phyloP scores from a whole-genome alignment of 176 grass and related monocot genomes.

The Carex pumila region DNA sequence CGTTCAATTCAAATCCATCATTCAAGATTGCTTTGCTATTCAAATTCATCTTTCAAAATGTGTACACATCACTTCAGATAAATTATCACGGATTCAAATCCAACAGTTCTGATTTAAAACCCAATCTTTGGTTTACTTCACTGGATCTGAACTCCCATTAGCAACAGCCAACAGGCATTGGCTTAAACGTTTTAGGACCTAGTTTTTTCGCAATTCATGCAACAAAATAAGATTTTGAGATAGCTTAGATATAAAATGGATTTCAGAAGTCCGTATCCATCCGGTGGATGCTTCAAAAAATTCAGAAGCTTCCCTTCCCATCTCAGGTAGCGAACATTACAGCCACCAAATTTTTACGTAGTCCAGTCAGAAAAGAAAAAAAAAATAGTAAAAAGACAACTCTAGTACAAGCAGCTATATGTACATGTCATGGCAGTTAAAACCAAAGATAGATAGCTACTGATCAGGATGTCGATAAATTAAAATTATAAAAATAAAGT shows the following conservation, averaged over 20 bases:
- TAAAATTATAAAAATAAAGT: slow-evolving; percentile 16
- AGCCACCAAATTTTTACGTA: slow-evolving; percentile 4
- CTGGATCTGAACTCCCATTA: too few relatives aligned
- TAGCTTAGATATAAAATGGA: background rate
- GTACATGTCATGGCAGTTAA: slow-evolving; percentile 20
- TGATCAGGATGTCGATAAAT: background rate
- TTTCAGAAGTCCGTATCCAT: background rate
- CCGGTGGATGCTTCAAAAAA: slow-evolving; percentile 14
- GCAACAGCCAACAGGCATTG: background rate
- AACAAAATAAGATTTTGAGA: background rate
- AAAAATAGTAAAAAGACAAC: background rate
- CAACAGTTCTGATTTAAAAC: too few relatives aligned
- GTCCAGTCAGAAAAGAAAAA: background rate
- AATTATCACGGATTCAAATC: too few relatives aligned
- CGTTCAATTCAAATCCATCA: too few relatives aligned
- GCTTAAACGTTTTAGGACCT: background rate
- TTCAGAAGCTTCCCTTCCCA: background rate
- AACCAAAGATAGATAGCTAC: slow-evolving; percentile 10
- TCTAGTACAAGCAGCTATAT: slow-evolving; percentile 17
- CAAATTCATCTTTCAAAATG: too few relatives aligned
- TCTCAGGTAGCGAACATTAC: slow-evolving; percentile 6
- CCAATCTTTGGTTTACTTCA: too few relatives aligned
- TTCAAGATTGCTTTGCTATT: too few relatives aligned
- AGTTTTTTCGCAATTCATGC: background rate
- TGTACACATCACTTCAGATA: too few relatives aligned